Base-by-base conservation (phyloP, 2,329 filamentous ascomycete genomes). In the Fusarium longipes region DNA sequence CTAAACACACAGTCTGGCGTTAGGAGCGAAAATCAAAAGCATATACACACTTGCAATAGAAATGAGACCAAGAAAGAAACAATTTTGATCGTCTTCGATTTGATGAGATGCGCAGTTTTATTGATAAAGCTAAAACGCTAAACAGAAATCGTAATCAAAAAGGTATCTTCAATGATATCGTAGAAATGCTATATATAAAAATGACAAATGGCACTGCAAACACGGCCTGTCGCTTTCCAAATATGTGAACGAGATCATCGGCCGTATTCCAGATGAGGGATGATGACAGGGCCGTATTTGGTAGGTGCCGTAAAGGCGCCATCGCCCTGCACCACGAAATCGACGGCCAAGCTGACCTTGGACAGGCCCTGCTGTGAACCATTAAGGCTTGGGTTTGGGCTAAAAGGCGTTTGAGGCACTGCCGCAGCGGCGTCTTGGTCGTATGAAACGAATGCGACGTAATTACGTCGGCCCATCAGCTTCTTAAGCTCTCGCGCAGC, bases 281-380 rank as follows among this genome's bases (percentile, higher is more conserved):
- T 89, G 79, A 98, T 94, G 17, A 99, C 96, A 12, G 96, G 96
- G 0, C 96, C 96, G 77, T 97, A 99, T 82, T 99, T 99, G 70
- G 96, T 94, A 45, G 96, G 93, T 68, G 87, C 85, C 36, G 88
- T 91, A 78, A 91, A 95, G 1, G 88, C 87, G 1, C 92, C 91
- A 71, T 97, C 95, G 2, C 92, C 93, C 79, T 99, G 96, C 22
- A 99, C 95, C 78, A 99, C 93, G 77, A 97, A 99, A 78, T 99
- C 96, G 3, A 97, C 92, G 2, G 95, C 96, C 42, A 99, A 81
- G 79, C 93, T 97, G 73, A 99, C 77, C 81, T 89, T 92, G 56
- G 82, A 83, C 57, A 89, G 72, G 4, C 87, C 82, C 53, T 82
- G 78, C 71, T 80, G 75, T 44, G 79, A 73, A 35, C 70, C 67